These are phyloP conservation scores for Nakazawaea anatomiae DNA, from an alignment of 805 yeast species.

Conservation along the genomic window DNA sequence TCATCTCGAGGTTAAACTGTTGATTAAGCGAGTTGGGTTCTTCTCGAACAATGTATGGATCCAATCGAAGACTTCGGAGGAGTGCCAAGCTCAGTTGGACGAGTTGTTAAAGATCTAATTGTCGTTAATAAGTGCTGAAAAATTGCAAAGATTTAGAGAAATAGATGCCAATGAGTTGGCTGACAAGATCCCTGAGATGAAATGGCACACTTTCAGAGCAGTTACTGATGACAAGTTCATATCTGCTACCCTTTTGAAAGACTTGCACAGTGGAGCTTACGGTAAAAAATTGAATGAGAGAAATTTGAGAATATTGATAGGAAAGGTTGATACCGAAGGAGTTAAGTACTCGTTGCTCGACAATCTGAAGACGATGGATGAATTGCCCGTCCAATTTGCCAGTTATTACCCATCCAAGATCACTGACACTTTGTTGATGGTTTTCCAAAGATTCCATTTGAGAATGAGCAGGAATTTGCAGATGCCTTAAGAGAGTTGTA, in stretches of 20 bases:
- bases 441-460: constrained; percentile 14
- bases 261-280: constrained; percentile 25
- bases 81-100: constrained; percentile 30
- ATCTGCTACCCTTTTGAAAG: constrained; percentile 23
- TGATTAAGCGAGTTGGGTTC: constrained; percentile 31
- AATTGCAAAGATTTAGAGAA: constrained; percentile 13
- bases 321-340: constrained; percentile 30
- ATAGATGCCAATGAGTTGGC: constrained; percentile 14
- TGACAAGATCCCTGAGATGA: constrained; percentile 21
- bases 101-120: constrained; percentile 22
- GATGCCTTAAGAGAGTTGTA: constrained; percentile 20
- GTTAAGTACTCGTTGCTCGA: constrained; percentile 24
- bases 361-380: constrained; percentile 24
- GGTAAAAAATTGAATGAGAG: constrained; percentile 18
- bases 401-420: constrained; percentile 30
- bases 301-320: constrained; percentile 21
- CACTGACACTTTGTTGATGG: constrained; percentile 17
- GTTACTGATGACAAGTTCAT: constrained; percentile 34
- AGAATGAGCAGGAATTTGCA: constrained; percentile 15
- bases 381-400: constrained; percentile 25
- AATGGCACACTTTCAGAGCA: constrained; percentile 31
- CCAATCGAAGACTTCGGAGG: constrained; percentile 35
- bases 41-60: constrained; percentile 31
- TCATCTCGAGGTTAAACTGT: constrained; percentile 31
- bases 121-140: constrained; percentile 11